Evolutionary conservation across 192 early-diverging fungal species (phyloP), one percentile per base, ranked within the genome.

Genomic region (Podila clonocystis): DNA sequence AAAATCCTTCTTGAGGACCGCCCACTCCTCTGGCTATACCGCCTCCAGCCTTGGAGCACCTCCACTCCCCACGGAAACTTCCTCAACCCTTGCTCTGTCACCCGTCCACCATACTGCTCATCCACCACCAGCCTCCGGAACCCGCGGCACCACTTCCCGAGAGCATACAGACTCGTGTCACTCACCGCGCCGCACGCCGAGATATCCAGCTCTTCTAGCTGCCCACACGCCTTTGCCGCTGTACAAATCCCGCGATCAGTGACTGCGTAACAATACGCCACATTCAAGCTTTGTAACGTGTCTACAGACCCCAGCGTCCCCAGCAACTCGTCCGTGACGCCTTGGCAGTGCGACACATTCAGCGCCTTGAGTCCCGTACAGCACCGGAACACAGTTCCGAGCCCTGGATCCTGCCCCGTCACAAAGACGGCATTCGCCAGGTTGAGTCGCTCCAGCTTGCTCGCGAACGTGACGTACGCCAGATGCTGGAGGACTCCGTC

Each of bases 191-290:
- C 20, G 9, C 72, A 20, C 9, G 28, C 77, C 2, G 70, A 59
- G 57, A 80, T 68, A 65, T 80, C 77, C 4, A 80, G 62, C 15
- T 55, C 57, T 9, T 33, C 31, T 1, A 80, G 48, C 5, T 65
- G 29, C 0, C 57, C 55, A 50, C 70, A 73, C n/a, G 8, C 6
- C 22, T 17, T 3, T 19, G 71, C 57, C 19, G 73, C 13, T 4
- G 22, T 3, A 4, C 15, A 28, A 11, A 80, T 20, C 0, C 77
- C 77, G 1, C 45, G 36, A 45, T 80, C 69, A 8, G 70, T 73
- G 33, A 73, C 45, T 1, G 69, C 50, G 3, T 33, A 36, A 34
- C 77, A 80, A 33, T 63, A 29, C 4, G 70, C 65, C 11, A 80
- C 13, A 48, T 64, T 65, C 60, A 80, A 29, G 19, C 9, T 3